Evolutionary conservation across 208 protist species (phyloP).

Genomic region (Novymonas esmeraldas): DNA sequence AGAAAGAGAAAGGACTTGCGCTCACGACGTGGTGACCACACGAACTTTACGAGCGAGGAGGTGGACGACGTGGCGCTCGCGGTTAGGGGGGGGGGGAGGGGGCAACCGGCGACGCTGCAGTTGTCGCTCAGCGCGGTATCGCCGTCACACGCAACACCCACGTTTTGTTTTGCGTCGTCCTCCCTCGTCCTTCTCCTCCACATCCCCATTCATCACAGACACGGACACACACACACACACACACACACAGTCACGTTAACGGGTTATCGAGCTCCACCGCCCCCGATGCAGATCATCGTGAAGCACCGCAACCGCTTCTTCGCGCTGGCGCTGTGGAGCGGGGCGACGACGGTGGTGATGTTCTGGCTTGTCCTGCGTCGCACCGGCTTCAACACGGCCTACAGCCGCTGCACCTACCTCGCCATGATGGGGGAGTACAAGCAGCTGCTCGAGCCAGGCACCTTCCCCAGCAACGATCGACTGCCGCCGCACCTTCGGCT

Average conservation of each 20-base stretch:
- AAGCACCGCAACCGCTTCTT: conserved; percentile 76
- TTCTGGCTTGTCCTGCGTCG: conserved; percentile 82
- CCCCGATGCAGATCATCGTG: conserved; percentile 73
- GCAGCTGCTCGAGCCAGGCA: conserved; percentile 74
- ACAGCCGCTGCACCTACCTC: conserved; percentile 76
- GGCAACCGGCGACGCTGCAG: too few species aligned
- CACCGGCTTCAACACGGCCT: conserved; percentile 83
- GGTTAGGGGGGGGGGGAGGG: too few species aligned
- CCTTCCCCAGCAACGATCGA: conserved; percentile 68
- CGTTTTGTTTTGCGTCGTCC: too few species aligned
- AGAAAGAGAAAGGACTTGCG: too few species aligned
- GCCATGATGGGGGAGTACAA: conserved; percentile 88
- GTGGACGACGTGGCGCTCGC: too few species aligned
- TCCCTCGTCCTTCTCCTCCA: not conserved
- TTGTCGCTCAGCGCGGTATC: too few species aligned
- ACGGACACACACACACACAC: not conserved
- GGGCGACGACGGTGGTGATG: conserved; percentile 63
- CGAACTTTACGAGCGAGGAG: too few species aligned
- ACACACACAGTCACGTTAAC: not conserved
- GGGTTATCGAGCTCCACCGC: too few species aligned
- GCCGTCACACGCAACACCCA: too few species aligned
- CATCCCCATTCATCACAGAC: not conserved
- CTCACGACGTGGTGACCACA: too few species aligned
- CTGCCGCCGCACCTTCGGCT: conserved; percentile 85
- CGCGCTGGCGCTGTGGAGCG: conserved; percentile 62